Base-by-base conservation (phyloP, 108 stramenopile genomes). In the Cylindrotheca closterium region DNA sequence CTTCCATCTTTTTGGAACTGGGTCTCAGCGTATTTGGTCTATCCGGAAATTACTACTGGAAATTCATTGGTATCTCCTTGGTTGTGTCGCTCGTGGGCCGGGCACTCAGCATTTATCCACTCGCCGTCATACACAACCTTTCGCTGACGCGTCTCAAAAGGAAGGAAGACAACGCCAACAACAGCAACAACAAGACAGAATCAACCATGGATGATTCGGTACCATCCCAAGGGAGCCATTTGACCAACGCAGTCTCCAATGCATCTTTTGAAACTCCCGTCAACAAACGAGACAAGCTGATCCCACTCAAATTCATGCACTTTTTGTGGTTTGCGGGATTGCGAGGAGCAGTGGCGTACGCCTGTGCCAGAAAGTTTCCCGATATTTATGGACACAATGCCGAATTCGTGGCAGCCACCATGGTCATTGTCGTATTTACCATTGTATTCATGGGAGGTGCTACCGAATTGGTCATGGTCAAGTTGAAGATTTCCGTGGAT, bases 1-100 rank as follows among this genome's bases (percentile, higher is more conserved):
- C 79, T 19, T 73, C 82, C 34, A 88, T 95, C 60, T 95, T 95
- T 77, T 68, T 95, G 37, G 80, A 91, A 60, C 75, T 95, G 3
- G 94, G 94, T 7, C 46, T 95, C 30, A 66, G 60, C 54, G 68
- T 85, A 2, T 85, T 83, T 75, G 58, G 53, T 4, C 33, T 80
- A 27, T 68, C 32, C 22, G 59, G 54, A 25, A 18, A 51, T 33
- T 83, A 75, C 47, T 32, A 75, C 23, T 78, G 68, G 70, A 23
- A 47, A 30, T 85, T 87, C 48, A 63, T 85, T 31, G 22, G 55
- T 29, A 83, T 71, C 66, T 75, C 86, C 4, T 33, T 88, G 8
- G 25, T 91, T 23, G 71, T 76, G 0, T 77, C 81, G 26, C 67
- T 91, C 32, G 45, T 88, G 22, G 85, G 82, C 2, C 77, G 94